Percentiles rank a stretch among this genome's conserved stretches.
Conservation (phyloP, 352 stramenopile species). For the Globisporangium irregulare region DNA sequence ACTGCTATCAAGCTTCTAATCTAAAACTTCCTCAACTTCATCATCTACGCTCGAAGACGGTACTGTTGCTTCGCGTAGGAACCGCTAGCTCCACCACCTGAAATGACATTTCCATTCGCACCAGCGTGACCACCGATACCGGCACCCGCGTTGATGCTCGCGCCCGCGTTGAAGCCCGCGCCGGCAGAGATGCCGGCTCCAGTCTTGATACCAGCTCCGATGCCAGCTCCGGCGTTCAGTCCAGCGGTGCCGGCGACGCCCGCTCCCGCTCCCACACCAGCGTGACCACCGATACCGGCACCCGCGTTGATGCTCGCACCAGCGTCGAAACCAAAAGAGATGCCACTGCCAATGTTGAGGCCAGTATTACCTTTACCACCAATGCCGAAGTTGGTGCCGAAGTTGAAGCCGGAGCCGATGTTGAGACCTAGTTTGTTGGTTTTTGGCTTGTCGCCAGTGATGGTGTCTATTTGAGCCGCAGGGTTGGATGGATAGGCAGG, state of each 20-base stretch:
- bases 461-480: background rate
- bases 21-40: background rate
- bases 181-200: background rate
- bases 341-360: background rate
- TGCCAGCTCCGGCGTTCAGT: background rate
- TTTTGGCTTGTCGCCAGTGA: background rate
- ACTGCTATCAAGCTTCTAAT: background rate
- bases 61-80: background rate
- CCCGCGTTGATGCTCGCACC: too few species aligned
- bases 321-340: background rate
- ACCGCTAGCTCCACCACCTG: background rate
- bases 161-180: background rate
- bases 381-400: background rate
- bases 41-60: background rate
- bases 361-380: background rate
- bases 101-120: background rate
- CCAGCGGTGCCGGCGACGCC: background rate
- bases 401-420: background rate
- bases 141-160: background rate
- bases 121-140: background rate
- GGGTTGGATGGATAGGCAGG: background rate
- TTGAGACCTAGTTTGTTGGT: background rate
- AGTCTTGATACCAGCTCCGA: background rate
- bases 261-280: background rate
- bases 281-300: background rate